Evolutionary conservation across 805 yeast species (phyloP), one percentile per base, ranked within the genome.

Genomic region (Peterozyma xylosa): DNA sequence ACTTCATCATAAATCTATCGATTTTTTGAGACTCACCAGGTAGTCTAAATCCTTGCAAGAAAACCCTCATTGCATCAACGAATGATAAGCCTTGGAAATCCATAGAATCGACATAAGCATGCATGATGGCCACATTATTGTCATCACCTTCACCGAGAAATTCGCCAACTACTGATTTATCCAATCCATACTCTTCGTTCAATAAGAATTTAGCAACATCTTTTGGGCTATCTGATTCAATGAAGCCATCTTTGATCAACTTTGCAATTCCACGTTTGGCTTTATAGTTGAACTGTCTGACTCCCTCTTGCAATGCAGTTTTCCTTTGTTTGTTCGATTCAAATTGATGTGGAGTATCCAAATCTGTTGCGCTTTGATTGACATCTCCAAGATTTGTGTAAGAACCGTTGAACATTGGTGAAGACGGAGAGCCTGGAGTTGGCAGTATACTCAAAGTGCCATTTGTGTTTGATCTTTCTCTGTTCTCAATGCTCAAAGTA

Each of bases 11-110:
- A 58, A 82, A 88, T 53, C 99, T 75, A 69, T 93, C 99, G 58
- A 93, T 91, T 57, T 93, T 91, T 66, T 93, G 99, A 5, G 96
- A 90, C 65, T 93, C 99, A 41, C 99, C 99, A 2, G 99, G 99
- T 47, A 93, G 73, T 60, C 99, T 74, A 66, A 93, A 95, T 39
- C 79, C 73, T 57, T 95, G 99, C 47, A 93, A 71, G 56, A 88
- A 88, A 13, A 66, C 69, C 52, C 99, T 76, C 67, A 93, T 68
- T 0, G 98, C 95, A 52, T 83, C 95, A 13, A 90, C 89, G 57
- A 93, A 89, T 1, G 79, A 68, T 51, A 73, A 59, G 32, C 72
- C 71, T 5, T 73, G 65, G 60, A 93, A 91, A 45, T 89, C 86
- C 81, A 93, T 82, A 50, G 73, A 66, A 57, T 90, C 96, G 29